Percentiles rank a stretch among this genome's conserved stretches.
These are phyloP conservation scores for Aureobasidium lini DNA, from an alignment of 2,329 filamentous ascomycete genomes.

Conservation along the genomic window DNA sequence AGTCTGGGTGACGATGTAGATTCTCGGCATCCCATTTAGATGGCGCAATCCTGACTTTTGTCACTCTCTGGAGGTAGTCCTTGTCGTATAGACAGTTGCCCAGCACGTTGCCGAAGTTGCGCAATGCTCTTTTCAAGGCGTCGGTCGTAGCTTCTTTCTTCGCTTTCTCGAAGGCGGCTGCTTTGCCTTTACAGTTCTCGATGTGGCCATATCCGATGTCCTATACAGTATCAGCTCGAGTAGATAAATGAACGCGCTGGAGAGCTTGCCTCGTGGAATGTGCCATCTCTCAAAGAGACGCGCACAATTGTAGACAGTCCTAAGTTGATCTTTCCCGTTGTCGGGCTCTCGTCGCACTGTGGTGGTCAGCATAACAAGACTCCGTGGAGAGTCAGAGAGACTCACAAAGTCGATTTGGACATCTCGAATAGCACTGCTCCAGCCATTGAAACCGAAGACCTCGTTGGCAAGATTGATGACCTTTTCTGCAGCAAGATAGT, in stretches of 20 bases:
- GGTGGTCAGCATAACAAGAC: background rate
- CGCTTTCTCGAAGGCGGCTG: slow-evolving; percentile 92
- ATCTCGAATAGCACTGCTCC: slow-evolving; percentile 92
- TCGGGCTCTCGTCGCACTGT: slow-evolving; percentile 69
- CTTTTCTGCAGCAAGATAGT: slow-evolving; percentile 94
- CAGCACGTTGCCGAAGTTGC: slow-evolving; percentile 90
- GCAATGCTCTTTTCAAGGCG: slow-evolving; percentile 77
- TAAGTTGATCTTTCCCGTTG: slow-evolving; percentile 70
- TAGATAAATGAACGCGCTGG: background rate
- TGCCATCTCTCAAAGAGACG: slow-evolving; percentile 83
- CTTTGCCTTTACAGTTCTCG: slow-evolving; percentile 93
- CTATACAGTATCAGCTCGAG: slow-evolving; percentile 26
- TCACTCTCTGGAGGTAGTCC: slow-evolving; percentile 82
- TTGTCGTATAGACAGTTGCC: slow-evolving; percentile 99
- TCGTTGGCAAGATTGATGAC: slow-evolving; percentile 92
- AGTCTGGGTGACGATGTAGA: slow-evolving; percentile 75
- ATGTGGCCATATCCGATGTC: slow-evolving; percentile 96
- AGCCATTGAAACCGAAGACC: slow-evolving; percentile 94
- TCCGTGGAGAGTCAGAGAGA: slow-evolving; percentile 14
- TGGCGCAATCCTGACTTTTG: slow-evolving; percentile 74
- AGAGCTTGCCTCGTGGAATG: slow-evolving; percentile 68
- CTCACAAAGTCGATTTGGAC: slow-evolving; percentile 84
- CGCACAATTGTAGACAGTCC: slow-evolving; percentile 86
- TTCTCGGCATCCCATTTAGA: slow-evolving; percentile 71
- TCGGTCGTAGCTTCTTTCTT: slow-evolving; percentile 98